Evolutionary conservation across 129 eudicot genomes (phyloP), one percentile per base, ranked within the genome.

Genomic region (Escallonia herrerae): DNA sequence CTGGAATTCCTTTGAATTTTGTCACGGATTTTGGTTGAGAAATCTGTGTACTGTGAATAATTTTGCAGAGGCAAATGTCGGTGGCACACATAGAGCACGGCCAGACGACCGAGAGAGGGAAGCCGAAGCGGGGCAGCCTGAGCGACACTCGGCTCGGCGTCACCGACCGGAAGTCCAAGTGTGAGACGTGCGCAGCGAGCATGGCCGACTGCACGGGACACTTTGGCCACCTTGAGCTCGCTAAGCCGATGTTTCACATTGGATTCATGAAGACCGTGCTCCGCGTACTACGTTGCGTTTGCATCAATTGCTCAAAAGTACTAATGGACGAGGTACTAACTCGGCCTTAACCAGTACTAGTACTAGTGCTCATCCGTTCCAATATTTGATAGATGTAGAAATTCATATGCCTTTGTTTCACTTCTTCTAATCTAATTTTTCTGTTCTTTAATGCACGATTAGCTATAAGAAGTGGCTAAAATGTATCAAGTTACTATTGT

Each of bases 201-300:
- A 90, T 86, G 97, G 97, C 91, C 2, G 97, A 90, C 66, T 86
- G 97, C 52, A 91, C 97, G 53, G 97, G 97, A 40, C 97, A 90
- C 56, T 90, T 90, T 58, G 97, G 97, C 12, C 97, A 90, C 70
- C 87, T 90, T 40, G 97, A 90, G 89, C 91, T 90, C 3, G 97
- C 97, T 0, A 90, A 84, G 63, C 97, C 97, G 6, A 86, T 90
- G 97, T 90, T 83, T 79, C 97, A 90, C 55, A 83, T 90, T n/a
- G 97, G 97, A 7, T 86, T 90, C 66, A 66, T 90, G 85, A 90
- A 90, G 84, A 83, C 89, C n/a, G 95, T 90, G 41, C 91, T 90
- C 58, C 83, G 84, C 56, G 82, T 90, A 22, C 75, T 89, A 79
- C 84, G 97, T 5, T 86, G 95, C 40, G 97, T 89, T 40, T 89